Evolutionary conservation across 1,284 basidiomycete species (phyloP).

Genomic region (Bondarzewia mesenterica): DNA sequence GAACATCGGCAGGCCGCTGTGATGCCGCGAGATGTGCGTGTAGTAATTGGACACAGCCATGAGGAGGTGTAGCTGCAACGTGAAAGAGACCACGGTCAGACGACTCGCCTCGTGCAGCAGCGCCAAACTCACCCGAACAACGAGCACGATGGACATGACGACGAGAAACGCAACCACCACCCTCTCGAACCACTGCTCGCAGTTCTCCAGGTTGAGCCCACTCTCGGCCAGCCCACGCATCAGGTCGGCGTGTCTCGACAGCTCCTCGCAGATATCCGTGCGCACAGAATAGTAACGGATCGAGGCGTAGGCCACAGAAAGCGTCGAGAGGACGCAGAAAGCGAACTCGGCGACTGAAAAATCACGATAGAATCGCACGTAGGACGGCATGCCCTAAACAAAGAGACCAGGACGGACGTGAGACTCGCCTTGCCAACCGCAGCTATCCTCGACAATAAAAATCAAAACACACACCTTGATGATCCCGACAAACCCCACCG

Average conservation of each 20-base stretch:
- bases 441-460: no score
- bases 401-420: no score
- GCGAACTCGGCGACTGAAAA: constrained; percentile 69
- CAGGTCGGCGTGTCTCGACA: constrained; percentile 64
- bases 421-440: no score
- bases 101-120: background rate
- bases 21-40: constrained; percentile 38
- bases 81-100: background rate
- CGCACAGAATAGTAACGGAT: constrained; percentile 46
- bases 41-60: constrained; percentile 61
- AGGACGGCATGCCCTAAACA: constrained; percentile 40
- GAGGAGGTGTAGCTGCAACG: constrained; percentile 58
- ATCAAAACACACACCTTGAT: constrained; percentile 57
- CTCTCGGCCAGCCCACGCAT: constrained; percentile 63
- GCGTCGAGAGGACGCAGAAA: constrained; percentile 50
- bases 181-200: constrained; percentile 67
- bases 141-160: constrained; percentile 51
- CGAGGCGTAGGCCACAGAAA: constrained; percentile 47
- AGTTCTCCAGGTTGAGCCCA: constrained; percentile 68
- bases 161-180: constrained; percentile 50
- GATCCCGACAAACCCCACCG: constrained; percentile 59
- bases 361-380: constrained; percentile 60
- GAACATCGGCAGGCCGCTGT: constrained; percentile 13
- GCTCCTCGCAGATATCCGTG: constrained; percentile 58
- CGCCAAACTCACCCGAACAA: constrained; percentile 48